Conservation (phyloP, 345 rosid genomes). For the Murraya koenigii region DNA sequence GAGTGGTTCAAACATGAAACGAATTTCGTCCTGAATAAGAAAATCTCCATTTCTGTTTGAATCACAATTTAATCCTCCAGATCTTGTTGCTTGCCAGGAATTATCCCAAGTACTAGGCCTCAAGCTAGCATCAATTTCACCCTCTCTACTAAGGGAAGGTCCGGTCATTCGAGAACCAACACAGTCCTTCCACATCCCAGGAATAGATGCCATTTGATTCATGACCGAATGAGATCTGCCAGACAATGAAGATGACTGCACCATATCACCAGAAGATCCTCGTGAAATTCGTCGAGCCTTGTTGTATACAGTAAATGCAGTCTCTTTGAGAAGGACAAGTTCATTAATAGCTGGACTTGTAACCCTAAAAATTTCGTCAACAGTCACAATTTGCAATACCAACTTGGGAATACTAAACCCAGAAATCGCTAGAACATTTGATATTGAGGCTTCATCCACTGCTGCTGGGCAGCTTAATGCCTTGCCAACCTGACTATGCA, state of each 20-base stretch:
- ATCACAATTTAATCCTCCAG: constrained; percentile 79
- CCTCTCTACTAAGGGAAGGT: constrained; percentile 76
- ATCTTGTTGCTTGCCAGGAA: constrained; percentile 80
- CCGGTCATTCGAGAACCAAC: constrained; percentile 79
- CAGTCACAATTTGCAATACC: constrained; percentile 88
- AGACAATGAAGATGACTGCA: constrained; percentile 55
- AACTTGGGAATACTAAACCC: constrained; percentile 85
- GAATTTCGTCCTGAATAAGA: constrained; percentile 56
- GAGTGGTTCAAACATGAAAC: constrained; percentile 91
- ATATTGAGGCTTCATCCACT: constrained; percentile 83
- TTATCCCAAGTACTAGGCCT: constrained; percentile 81
- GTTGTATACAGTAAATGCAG: constrained; percentile 90
- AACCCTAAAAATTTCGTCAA: constrained; percentile 89
- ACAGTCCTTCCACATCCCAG: constrained; percentile 89
- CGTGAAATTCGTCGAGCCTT: constrained; percentile 88
- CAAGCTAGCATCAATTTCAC: constrained; percentile 83
- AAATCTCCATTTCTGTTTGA: constrained; percentile 76
- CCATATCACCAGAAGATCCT: constrained; percentile 58
- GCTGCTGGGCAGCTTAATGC: constrained; percentile 82
- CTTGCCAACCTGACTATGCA: constrained; percentile 80
- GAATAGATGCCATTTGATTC: constrained; percentile 58
- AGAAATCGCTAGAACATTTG: constrained; percentile 75
- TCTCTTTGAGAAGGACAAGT: constrained; percentile 86
- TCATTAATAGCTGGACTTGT: constrained; percentile 84
- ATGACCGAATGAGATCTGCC: constrained; percentile 66